Percentiles rank a stretch among this genome's conserved stretches.
These are phyloP conservation scores for Cymbomonas tetramitiformis DNA, from an alignment of 139 green algal genomes.

Conservation along the genomic window DNA sequence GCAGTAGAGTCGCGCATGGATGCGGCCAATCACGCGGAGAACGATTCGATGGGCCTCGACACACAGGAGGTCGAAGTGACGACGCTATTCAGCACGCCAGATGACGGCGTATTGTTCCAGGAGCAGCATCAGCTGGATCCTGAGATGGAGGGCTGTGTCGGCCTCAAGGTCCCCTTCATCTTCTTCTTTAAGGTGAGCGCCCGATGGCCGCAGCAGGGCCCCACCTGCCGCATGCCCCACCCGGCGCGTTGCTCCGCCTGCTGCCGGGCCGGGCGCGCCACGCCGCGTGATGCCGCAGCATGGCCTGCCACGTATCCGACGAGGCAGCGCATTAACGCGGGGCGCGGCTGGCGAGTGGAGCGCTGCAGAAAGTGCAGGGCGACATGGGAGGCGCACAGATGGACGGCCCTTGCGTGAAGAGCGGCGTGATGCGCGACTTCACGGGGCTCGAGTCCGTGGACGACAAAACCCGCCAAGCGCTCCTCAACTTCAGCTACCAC, in stretches of 20 bases:
- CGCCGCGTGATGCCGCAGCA: no score
- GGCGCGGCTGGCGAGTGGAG: neutral
- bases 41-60: no score
- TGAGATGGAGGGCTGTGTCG: no score
- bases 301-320: constrained; percentile 3
- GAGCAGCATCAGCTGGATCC: no score
- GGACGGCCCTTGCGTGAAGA: neutral
- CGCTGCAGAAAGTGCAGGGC: neutral
- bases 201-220: constrained; percentile 42
- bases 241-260: constrained; percentile 14
- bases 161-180: no score
- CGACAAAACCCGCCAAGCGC: constrained; percentile 27
- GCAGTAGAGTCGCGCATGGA: no score
- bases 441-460: constrained; percentile 23
- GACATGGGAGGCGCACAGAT: neutral
- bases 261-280: constrained; percentile 3
- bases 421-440: constrained; percentile 21
- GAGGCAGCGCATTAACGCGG: neutral
- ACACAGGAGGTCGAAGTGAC: no score
- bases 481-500: constrained; percentile 54
- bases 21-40: no score
- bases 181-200: no score
- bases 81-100: no score
- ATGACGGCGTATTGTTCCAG: no score
- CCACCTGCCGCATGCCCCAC: constrained; percentile 8